These are phyloP conservation scores for Theileria parva DNA, from an alignment of 169 alveolate genomes.

Conservation along the genomic window DNA sequence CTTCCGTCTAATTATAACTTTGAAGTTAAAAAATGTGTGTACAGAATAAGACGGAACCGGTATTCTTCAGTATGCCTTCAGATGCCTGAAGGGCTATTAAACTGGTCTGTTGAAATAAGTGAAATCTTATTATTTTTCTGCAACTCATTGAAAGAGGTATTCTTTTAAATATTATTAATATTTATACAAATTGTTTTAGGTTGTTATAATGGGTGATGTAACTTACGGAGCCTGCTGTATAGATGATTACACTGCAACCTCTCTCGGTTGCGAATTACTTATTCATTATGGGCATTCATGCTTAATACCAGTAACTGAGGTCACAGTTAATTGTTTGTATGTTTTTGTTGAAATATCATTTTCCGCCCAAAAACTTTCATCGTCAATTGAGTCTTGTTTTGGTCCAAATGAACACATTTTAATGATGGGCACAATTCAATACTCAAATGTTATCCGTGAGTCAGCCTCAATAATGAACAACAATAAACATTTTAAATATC, in stretches of 20 bases:
- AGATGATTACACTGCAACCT: slow-evolving; percentile 94
- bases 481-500: slow-evolving; percentile 63
- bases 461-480: slow-evolving; percentile 55
- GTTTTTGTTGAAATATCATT: slow-evolving; percentile 95
- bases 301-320: slow-evolving; percentile 90
- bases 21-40: slow-evolving; percentile 91
- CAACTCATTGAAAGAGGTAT: slow-evolving; percentile 72
- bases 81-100: slow-evolving; percentile 95
- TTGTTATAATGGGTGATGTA: slow-evolving; percentile 90
- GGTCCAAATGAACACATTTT: slow-evolving; percentile 72
- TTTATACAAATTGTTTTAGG: slow-evolving; percentile 21
- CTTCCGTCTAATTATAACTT: slow-evolving; percentile 94
- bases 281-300: slow-evolving; percentile 99
- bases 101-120: slow-evolving; percentile 84
- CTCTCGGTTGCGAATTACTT: slow-evolving; percentile 90
- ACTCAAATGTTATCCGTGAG: slow-evolving; percentile 73
- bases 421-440: slow-evolving; percentile 90
- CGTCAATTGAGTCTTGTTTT: slow-evolving; percentile 78
- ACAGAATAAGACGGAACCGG: slow-evolving; percentile 80
- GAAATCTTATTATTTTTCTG: slow-evolving; percentile 89
- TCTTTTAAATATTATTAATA: slow-evolving; percentile 19
- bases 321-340: slow-evolving; percentile 85
- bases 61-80: slow-evolving; percentile 89
- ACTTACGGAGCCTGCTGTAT: slow-evolving; percentile 99
- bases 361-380: slow-evolving; percentile 85